phyloP scores from a whole-genome alignment of 768 basidiomycete genomes.

The Tulasnella sp. region DNA sequence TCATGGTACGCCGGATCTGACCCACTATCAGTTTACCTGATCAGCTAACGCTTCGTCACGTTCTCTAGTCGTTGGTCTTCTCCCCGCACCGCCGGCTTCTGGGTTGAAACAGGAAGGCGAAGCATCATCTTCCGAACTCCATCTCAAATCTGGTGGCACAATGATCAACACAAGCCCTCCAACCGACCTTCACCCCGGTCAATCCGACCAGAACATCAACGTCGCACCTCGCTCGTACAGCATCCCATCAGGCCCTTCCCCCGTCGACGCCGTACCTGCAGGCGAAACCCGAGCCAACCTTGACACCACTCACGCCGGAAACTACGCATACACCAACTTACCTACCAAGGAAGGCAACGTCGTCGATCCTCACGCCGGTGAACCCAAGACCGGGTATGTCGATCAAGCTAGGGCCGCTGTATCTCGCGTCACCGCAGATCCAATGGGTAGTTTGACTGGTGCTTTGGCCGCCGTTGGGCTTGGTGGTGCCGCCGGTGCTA shows the following conservation, averaged over 20 bases:
- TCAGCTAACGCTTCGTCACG: neutral
- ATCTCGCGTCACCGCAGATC: neutral
- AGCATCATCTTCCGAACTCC: neutral
- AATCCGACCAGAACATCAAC: conserved; percentile 3
- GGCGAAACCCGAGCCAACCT: conserved; percentile 11
- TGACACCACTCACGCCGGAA: conserved; percentile 6
- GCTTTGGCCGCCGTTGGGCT: neutral
- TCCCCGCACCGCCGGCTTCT: neutral
- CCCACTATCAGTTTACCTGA: too few relatives aligned
- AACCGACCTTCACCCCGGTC: neutral
- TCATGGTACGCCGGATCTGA: neutral
- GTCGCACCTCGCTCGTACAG: neutral
- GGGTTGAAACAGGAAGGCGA: neutral
- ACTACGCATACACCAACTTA: conserved; percentile 5
- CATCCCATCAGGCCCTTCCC: neutral
- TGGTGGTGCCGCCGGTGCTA: neutral
- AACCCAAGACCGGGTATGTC: neutral
- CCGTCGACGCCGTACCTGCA: conserved; percentile 10
- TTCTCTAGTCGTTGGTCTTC: neutral
- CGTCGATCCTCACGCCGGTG: conserved; percentile 3
- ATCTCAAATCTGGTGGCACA: neutral
- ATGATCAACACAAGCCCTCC: conserved; percentile 2
- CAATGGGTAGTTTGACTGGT: neutral
- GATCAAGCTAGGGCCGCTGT: neutral
- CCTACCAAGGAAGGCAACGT: conserved; percentile 7